Evolutionary conservation across 2,329 filamentous ascomycete genomes (phyloP), one percentile per base, ranked within the genome.

Genomic region (Aspergillus fructus): DNA sequence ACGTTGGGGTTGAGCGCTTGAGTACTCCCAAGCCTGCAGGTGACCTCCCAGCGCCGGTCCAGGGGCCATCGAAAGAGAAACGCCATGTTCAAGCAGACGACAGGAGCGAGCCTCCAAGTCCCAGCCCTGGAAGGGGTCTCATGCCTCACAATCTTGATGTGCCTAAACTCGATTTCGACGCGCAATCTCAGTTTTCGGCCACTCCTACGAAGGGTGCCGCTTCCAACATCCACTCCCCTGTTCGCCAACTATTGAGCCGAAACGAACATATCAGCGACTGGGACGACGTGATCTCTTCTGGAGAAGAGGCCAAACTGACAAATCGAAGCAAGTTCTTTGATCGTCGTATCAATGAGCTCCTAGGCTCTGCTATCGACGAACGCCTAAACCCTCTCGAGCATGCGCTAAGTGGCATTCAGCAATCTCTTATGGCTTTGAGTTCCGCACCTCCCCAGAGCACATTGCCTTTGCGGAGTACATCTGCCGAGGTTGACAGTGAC

Each of bases 301-400:
- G 89, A 34, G 90, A 96, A 67, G 91, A 96, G 58, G 85, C 86
- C 50, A 96, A 96, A 74, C 80, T 97, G 55, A 86, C 90, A 62
- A 86, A 87, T 53, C 86, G 92, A 48, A 90, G 90, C 62, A 84
- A 86, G 47, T 97, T 96, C 81, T 97, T 97, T 68, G 92, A 97
- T 68, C 88, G 86, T 47, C 92, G 90, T 68, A 90, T 99, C 61
- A 92, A 96, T 70, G 86, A 91, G 50, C 77, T 97, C 62, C 89
- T 99, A 62, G 90, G 89, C 52, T 85, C 84, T 48, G 81, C 94
- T 3, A 77, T 99, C 51, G 85, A 91, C 52, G 84, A 87, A 61
- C 87, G 90, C 41, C 81, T 99, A 7, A 85, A 85, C 57, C 93
- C 94, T 34, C 78, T 99, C 30, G 91, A 97, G 74, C 86, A 87